Conservation (phyloP, 2,329 filamentous ascomycete species). For the Colletotrichum sp. region DNA sequence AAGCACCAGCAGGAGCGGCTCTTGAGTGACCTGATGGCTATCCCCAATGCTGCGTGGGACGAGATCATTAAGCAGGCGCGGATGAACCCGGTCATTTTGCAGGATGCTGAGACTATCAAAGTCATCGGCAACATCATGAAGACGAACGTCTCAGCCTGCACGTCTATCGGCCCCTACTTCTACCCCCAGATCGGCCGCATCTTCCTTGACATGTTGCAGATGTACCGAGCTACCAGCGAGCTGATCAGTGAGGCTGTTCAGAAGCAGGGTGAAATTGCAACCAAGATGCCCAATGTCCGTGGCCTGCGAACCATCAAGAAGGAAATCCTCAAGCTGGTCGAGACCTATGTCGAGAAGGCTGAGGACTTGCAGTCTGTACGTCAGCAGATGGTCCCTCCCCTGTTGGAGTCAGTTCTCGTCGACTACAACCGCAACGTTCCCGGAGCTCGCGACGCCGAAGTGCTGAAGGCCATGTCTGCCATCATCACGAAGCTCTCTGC, state of each 20-base stretch:
- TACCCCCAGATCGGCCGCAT: slow-evolving; percentile 98
- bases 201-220: slow-evolving; percentile 97
- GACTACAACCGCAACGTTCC: slow-evolving; percentile 98
- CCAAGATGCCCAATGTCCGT: slow-evolving; percentile 96
- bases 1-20: slow-evolving; percentile 92
- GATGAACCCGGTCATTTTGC: slow-evolving; percentile 81
- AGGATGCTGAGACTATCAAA: slow-evolving; percentile 96
- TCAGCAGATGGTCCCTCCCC: slow-evolving; percentile 91
- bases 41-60: slow-evolving; percentile 95
- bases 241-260: slow-evolving; percentile 90
- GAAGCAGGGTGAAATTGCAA: slow-evolving; percentile 71
- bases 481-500: slow-evolving; percentile 95
- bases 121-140: slow-evolving; percentile 99
- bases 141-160: slow-evolving; percentile 98
- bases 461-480: slow-evolving; percentile 95
- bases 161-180: slow-evolving; percentile 95
- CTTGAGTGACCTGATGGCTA: slow-evolving; percentile 88
- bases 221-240: slow-evolving; percentile 97
- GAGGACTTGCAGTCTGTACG: slow-evolving; percentile 95
- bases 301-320: slow-evolving; percentile 98
- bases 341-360: slow-evolving; percentile 97
- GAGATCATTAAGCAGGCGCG: slow-evolving; percentile 90
- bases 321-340: slow-evolving; percentile 97
- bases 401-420: slow-evolving; percentile 90
- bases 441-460: slow-evolving; percentile 93